Evolutionary conservation across 164 flowering plant genomes (phyloP), one percentile per base, ranked within the genome.

Genomic region (Brasenia schreberi): DNA sequence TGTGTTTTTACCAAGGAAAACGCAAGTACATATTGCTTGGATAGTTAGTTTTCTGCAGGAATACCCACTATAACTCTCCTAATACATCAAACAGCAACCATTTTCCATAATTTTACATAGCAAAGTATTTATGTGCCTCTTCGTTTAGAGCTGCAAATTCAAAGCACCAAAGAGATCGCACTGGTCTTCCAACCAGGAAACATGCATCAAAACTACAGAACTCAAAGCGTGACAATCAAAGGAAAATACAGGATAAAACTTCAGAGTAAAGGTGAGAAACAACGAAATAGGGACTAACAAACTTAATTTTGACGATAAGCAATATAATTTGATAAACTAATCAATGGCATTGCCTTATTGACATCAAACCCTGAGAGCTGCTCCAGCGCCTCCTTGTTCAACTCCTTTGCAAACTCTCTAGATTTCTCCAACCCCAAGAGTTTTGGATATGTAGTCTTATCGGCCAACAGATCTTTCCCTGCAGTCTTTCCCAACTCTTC

Each of bases 401-500:
- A 66, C 66, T 78, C 74, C 65, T 75, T 77, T 2, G 87, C 89
- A 53, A 86, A 77, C 64, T 82, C 83, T 68, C 71, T 75, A 0
- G 91, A 83, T 59, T 83, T 80, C 59, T 86, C 85, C 12, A 86
- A 66, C 5, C 94, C 87, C 72, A 88, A 6, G 5, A 88, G 70
- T 71, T 83, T 88, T 0, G 91, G 94, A 43, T 83, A 88, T 0
- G 94, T 86, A 0, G 69, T 69, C 69, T 88, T 86, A 61, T 84
- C 94, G 0, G 83, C 84, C 18, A 79, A 73, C 79, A 83, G 65
- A 65, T 88, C 94, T 64, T 88, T 85, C 17, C 90, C 89, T 0
- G 89, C 89, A 0, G 90, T 88, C 73, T 88, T 88, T 61, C 94
- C 94, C 71, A 87, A 58, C 64, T 85, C 89, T 56, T 77, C 64